These are phyloP conservation scores for Aspergillus tanneri DNA, from an alignment of 2,329 filamentous ascomycete genomes.

Conservation along the genomic window DNA sequence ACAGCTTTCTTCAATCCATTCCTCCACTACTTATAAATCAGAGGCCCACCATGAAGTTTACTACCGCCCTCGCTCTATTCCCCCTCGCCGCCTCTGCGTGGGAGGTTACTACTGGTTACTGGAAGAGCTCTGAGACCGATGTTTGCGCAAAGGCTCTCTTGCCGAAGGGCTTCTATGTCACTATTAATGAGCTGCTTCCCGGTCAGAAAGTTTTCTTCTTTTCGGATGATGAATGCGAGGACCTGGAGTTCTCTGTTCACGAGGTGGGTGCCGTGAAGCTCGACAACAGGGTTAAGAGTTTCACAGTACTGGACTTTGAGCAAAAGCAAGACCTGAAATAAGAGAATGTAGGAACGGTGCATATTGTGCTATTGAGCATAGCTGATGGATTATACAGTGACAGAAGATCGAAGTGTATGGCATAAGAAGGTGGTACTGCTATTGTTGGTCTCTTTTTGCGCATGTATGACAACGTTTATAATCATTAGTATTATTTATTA, in stretches of 20 bases:
- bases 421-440: too few relatives aligned
- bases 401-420: too few relatives aligned
- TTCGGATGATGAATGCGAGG: conserved; percentile 4
- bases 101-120: conserved; percentile 6
- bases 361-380: too few relatives aligned
- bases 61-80: conserved; percentile 1
- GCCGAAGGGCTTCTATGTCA: not conserved
- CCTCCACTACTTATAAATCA: too few relatives aligned
- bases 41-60: conserved; percentile 8
- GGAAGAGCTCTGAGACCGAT: conserved; percentile 4
- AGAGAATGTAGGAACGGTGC: too few relatives aligned
- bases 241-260: not conserved
- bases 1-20: too few relatives aligned
- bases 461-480: too few relatives aligned
- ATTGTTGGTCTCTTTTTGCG: too few relatives aligned
- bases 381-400: too few relatives aligned
- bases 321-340: too few relatives aligned
- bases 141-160: not conserved
- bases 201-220: conserved; percentile 7
- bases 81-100: conserved; percentile 3
- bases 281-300: conserved; percentile 1
- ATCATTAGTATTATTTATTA: too few relatives aligned
- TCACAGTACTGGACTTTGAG: conserved; percentile 7
- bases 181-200: not conserved
- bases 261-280: not conserved